Evolutionary conservation across 768 basidiomycete species (phyloP), one percentile per base, ranked within the genome.

Genomic region (Pleurotus tuoliensis): DNA sequence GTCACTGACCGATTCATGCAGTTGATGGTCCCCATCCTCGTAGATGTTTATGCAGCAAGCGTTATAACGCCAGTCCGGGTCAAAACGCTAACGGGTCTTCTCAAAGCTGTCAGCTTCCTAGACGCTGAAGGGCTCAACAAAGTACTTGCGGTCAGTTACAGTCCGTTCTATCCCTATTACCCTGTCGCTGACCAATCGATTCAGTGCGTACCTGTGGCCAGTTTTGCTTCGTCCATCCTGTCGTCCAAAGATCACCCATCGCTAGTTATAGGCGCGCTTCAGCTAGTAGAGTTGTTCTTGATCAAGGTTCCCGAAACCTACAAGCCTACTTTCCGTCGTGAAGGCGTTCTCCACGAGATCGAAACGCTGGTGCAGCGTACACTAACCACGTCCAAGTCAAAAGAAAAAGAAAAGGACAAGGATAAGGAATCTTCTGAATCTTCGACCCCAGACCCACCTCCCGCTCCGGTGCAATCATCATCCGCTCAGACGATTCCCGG

Each of bases 1-100:
- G 83, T 92, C 24, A 88, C 95, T 48, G 84, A 82, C 16, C 82
- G 86, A 13, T 98, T 94, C 71, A 91, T 95, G 82, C 83, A 84
- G 47, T 76, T 96, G 34, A 84, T 94, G 64, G 87, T 98, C 0
- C 97, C 97, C 0, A 93, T 97, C 55, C 81, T 99, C 55, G 87
- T 98, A 57, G 97, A 98, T 64, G 95, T 99, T n/a, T 98, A 98
- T 71, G 90, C 95, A n/a, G 96, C 97, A 27, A 97, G 93, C 68
- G 95, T 98, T 24, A 86, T 88, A 48, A 83, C 87, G 0, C 85
- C 91, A 2, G 86, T 98, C 9, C 82, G 97, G 58, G 83, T 90
- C 43, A 95, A 96, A 74, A 92, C 94, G 0, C 75, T 98, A 59
- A 90, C 87, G 0, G 93, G 89, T 1, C 65, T 98, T 49, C 72